Conservation (phyloP, 2,329 filamentous ascomycete species). For the Penicillium sp. region DNA sequence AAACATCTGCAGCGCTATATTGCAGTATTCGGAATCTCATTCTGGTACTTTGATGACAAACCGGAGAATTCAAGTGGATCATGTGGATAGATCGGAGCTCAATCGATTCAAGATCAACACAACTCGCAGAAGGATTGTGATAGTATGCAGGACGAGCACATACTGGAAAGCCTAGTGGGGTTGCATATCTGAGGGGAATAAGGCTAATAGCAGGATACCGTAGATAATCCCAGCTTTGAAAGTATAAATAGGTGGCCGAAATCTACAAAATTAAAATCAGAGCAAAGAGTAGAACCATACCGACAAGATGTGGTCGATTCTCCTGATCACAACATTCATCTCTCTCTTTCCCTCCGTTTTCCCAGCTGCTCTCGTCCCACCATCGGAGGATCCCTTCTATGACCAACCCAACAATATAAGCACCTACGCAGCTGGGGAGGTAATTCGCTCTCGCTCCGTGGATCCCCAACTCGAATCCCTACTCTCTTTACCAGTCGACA, state of each 20-base stretch:
- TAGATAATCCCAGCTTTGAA: too few species aligned
- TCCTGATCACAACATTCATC: background rate
- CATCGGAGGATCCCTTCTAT: slow-evolving; percentile 17
- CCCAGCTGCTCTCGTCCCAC: slow-evolving; percentile 1
- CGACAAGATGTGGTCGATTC: background rate
- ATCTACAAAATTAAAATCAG: too few species aligned
- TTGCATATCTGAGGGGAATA: too few species aligned
- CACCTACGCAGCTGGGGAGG: slow-evolving; percentile 10
- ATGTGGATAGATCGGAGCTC: background rate
- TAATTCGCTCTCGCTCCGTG: slow-evolving; percentile 17
- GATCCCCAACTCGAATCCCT: slow-evolving; percentile 7
- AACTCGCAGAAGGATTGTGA: background rate
- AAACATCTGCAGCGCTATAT: too few species aligned
- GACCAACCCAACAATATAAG: slow-evolving; percentile 14
- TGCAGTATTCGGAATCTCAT: background rate
- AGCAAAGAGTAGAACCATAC: background rate
- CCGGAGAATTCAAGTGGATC: background rate
- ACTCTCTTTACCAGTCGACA: slow-evolving; percentile 6
- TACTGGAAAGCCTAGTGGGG: too few species aligned
- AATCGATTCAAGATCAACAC: too few species aligned
- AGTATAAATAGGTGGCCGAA: too few species aligned
- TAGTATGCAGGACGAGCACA: background rate
- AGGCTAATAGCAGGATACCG: too few species aligned
- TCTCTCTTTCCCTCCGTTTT: background rate
- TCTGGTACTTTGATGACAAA: background rate